phyloP scores from a whole-genome alignment of 495 filamentous ascomycete species.

The Darksidea phi region DNA sequence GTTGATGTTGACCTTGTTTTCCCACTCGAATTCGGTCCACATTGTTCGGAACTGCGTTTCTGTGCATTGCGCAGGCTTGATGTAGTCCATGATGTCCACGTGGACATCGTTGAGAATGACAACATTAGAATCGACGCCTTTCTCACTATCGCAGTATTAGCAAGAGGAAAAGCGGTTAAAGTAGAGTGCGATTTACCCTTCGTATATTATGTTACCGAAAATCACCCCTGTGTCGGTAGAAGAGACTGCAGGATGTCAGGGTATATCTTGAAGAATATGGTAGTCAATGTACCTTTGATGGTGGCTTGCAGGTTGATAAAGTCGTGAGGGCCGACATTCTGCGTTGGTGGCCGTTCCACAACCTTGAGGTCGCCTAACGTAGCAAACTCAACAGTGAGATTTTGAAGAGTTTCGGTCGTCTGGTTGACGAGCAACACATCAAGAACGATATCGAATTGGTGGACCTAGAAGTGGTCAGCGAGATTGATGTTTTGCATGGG shows the following conservation, averaged over 20 bases:
- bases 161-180: background rate
- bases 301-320: slow-evolving; percentile 98
- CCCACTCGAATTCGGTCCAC: slow-evolving; percentile 99
- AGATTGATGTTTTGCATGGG: background rate
- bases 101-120: slow-evolving; percentile 99
- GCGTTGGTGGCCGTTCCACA: slow-evolving; percentile 91
- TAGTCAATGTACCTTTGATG: slow-evolving; percentile 61
- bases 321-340: slow-evolving; percentile 91
- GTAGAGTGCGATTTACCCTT: slow-evolving; percentile 52
- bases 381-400: slow-evolving; percentile 95
- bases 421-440: slow-evolving; percentile 98
- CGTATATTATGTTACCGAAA: slow-evolving; percentile 98
- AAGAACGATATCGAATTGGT: slow-evolving; percentile 98
- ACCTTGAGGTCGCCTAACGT: slow-evolving; percentile 98
- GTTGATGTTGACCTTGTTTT: slow-evolving; percentile 99
- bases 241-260: slow-evolving; percentile 57
- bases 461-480: slow-evolving; percentile 51
- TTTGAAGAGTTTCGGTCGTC: slow-evolving; percentile 93
- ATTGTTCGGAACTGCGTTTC: slow-evolving; percentile 99
- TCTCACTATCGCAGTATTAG: slow-evolving; percentile 47
- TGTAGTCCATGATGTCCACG: slow-evolving; percentile 99
- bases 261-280: background rate
- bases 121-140: slow-evolving; percentile 92
- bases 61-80: slow-evolving; percentile 92
- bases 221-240: slow-evolving; percentile 99